Conservation (phyloP, 2,329 filamentous ascomycete genomes). For the Tricladium varicosporioides region DNA sequence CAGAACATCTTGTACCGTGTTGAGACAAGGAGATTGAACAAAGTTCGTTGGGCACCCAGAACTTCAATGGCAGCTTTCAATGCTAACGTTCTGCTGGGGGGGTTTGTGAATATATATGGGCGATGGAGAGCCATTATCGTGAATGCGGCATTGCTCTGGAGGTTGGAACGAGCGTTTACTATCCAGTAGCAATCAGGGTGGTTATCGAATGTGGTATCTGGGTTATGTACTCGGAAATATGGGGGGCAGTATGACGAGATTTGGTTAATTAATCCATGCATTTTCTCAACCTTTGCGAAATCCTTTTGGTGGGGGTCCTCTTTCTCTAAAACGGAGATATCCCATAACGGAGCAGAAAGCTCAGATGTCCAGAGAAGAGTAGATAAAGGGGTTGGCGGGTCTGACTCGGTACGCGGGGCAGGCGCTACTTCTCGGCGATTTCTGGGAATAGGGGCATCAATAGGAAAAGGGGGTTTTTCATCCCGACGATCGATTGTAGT, state of each 20-base stretch:
- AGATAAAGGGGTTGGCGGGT: conserved; percentile 57
- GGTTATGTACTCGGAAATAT: conserved; percentile 52
- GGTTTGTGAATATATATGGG: conserved; percentile 59
- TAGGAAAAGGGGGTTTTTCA: conserved; percentile 46
- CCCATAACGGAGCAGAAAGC: conserved; percentile 47
- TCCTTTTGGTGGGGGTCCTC: conserved; percentile 55
- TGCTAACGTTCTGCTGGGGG: conserved; percentile 52
- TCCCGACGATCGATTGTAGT: conserved; percentile 52
- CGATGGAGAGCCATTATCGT: conserved; percentile 59
- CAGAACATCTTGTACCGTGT: conserved; percentile 53
- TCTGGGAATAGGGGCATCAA: conserved; percentile 51
- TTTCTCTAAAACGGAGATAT: conserved; percentile 51
- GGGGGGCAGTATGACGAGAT: conserved; percentile 50
- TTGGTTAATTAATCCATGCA: conserved; percentile 50
- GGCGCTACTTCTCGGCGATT: conserved; percentile 49
- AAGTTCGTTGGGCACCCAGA: conserved; percentile 55
- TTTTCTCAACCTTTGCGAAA: conserved; percentile 50
- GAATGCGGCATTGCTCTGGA: conserved; percentile 48
- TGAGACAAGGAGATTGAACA: conserved; percentile 43
- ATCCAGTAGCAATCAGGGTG: conserved; percentile 55
- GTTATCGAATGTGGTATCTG: conserved; percentile 56
- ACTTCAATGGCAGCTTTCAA: conserved; percentile 55
- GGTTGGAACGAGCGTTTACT: conserved; percentile 44
- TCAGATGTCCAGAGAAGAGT: conserved; percentile 50
- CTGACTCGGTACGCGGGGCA: conserved; percentile 41